Evolutionary conservation across 2,329 filamentous ascomycete species (phyloP).

Genomic region (Monosporascus sp.): DNA sequence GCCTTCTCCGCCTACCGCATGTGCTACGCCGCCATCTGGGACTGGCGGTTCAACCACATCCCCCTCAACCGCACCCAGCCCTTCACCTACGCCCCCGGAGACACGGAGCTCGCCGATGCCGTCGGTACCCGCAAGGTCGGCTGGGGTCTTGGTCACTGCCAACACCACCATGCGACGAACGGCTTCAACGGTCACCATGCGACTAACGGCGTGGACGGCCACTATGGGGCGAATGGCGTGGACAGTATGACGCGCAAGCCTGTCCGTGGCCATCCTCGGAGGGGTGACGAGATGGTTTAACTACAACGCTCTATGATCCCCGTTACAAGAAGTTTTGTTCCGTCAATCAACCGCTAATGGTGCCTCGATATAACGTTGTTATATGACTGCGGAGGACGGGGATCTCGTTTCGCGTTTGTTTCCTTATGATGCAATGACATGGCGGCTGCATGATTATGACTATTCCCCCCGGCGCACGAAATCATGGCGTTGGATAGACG

Average conservation of each 20-base stretch:
- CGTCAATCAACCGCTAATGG: too few relatives aligned
- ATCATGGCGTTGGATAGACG: too few relatives aligned
- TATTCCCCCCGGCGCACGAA: too few relatives aligned
- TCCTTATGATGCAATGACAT: too few relatives aligned
- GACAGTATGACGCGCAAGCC: slow-evolving; percentile 14
- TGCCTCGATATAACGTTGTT: too few relatives aligned
- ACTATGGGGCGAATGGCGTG: slow-evolving; percentile 2
- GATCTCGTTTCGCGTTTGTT: too few relatives aligned
- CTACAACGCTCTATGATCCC: not conserved
- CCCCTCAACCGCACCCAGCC: slow-evolving; percentile 54
- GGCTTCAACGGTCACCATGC: slow-evolving; percentile 9
- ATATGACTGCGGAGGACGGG: too few relatives aligned
- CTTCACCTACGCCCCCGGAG: slow-evolving; percentile 43
- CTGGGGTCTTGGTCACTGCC: slow-evolving; percentile 46
- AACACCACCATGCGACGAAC: slow-evolving; percentile 14
- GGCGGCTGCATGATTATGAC: too few relatives aligned
- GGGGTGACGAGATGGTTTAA: slow-evolving; percentile 23
- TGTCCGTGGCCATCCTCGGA: slow-evolving; percentile 9
- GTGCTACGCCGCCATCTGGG: slow-evolving; percentile 63
- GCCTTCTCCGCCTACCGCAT: slow-evolving; percentile 62
- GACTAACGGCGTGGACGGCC: slow-evolving; percentile 1
- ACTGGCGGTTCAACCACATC: slow-evolving; percentile 61
- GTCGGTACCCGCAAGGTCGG: slow-evolving; percentile 55
- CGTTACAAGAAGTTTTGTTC: too few relatives aligned
- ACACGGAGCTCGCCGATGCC: slow-evolving; percentile 44